Conservation (phyloP, 176 grass and related monocot genomes). For the Canna indica region DNA sequence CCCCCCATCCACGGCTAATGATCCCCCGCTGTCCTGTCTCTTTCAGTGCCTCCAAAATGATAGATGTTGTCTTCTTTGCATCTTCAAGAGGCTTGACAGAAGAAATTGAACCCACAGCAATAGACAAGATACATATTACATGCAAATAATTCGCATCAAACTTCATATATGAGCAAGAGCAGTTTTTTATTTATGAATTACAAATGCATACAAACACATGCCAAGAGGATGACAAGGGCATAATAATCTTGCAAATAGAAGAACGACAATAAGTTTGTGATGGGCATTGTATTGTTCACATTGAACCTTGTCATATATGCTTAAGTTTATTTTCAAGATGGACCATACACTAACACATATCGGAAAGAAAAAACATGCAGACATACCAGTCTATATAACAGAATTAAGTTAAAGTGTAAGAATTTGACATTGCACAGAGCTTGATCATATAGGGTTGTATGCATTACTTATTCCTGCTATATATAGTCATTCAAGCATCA, state of each 20-base stretch:
- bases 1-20: conserved; percentile 90
- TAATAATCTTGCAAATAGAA: background rate
- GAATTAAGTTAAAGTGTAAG: background rate
- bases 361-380: too few species aligned
- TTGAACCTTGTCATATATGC: background rate
- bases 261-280: background rate
- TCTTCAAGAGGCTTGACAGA: conserved; percentile 82
- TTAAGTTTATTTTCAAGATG: background rate
- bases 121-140: conserved; percentile 22
- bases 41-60: conserved; percentile 81
- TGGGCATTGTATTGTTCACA: background rate
- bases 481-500: background rate
- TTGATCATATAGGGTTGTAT: background rate
- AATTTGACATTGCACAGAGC: background rate
- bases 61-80: conserved; percentile 72
- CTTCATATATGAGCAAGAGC: background rate
- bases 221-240: background rate
- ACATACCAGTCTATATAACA: background rate
- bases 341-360: background rate
- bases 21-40: conserved; percentile 90
- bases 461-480: background rate
- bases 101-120: conserved; percentile 9
- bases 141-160: background rate
- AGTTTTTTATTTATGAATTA: background rate
- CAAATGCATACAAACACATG: background rate